Conservation (phyloP, 352 stramenopile genomes). For the Phytophthora rubi region DNA sequence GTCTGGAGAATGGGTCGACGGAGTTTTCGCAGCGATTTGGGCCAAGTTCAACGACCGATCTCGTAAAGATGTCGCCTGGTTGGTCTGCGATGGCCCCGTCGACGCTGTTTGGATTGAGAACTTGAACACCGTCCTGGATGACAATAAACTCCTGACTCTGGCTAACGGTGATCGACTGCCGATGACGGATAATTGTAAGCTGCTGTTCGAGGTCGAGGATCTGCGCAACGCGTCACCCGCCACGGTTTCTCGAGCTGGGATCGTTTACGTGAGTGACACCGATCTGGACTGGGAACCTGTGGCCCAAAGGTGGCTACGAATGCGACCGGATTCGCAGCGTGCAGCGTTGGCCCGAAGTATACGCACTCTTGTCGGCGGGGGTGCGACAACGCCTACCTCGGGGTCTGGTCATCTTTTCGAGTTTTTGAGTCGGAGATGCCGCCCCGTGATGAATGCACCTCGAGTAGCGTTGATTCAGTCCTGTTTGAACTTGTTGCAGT, state of each 20-base stretch:
- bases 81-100: conserved; percentile 93
- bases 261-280: conserved; percentile 91
- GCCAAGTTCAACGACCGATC: conserved; percentile 88
- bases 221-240: conserved; percentile 91
- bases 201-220: conserved; percentile 95
- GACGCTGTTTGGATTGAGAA: conserved; percentile 96
- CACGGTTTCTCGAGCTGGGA: conserved; percentile 90
- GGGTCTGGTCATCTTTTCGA: conserved; percentile 68
- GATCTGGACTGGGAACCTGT: conserved; percentile 82
- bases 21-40: conserved; percentile 86
- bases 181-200: conserved; percentile 91
- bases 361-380: conserved; percentile 53
- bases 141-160: conserved; percentile 95
- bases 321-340: conserved; percentile 54
- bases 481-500: conserved; percentile 68
- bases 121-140: conserved; percentile 95
- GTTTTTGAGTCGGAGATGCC: conserved; percentile 67
- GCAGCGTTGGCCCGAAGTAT: conserved; percentile 56
- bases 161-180: conserved; percentile 93
- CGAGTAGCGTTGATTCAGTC: conserved; percentile 85
- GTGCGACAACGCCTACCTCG: conserved; percentile 5
- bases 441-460: conserved; percentile 70
- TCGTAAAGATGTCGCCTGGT: conserved; percentile 89
- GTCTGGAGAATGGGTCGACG: conserved; percentile 76
- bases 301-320: conserved; percentile 66